phyloP scores from a whole-genome alignment of 306 rosid species.

The Prinsepia uniflora region DNA sequence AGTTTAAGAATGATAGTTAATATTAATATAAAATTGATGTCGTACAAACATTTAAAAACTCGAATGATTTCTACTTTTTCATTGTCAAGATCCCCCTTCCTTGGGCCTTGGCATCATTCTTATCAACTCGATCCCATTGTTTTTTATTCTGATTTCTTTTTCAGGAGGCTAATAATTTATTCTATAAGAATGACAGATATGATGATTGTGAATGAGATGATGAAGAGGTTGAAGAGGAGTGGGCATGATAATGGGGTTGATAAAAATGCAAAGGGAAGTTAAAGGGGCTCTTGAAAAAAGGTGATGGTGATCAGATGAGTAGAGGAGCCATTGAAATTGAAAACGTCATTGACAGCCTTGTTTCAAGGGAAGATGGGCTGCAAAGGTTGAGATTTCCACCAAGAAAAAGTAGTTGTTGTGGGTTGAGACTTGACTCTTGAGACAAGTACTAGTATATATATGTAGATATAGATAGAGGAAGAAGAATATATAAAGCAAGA shows the following conservation, averaged over 20 bases:
- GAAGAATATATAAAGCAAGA: conserved; percentile 56
- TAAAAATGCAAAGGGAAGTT: conserved; percentile 38
- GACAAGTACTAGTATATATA: too few species aligned
- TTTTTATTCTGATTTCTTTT: conserved; percentile 10
- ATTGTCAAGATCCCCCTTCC: conserved; percentile 19
- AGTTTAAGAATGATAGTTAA: too few species aligned
- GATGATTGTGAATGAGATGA: conserved; percentile 4
- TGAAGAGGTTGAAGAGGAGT: conserved; percentile 32
- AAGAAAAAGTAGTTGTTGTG: conserved; percentile 67
- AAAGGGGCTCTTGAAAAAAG: conserved; percentile 36
- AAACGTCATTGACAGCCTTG: conserved; percentile 55
- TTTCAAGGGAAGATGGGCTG: conserved; percentile 44
- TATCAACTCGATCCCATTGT: conserved; percentile 7
- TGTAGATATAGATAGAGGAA: conserved; percentile 14
- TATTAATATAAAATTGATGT: too few species aligned
- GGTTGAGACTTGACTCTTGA: conserved; percentile 28
- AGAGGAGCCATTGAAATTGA: conserved; percentile 61
- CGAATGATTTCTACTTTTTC: conserved; percentile 12
- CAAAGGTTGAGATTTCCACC: conserved; percentile 57
- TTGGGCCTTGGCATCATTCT: conserved; percentile 1
- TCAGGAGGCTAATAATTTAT: conserved; percentile 15
- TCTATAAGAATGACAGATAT: conserved; percentile 43
- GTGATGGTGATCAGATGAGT: conserved; percentile 49
- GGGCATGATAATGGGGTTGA: conserved; percentile 70
- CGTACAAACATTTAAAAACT: conserved; percentile 14